Base-by-base conservation (phyloP, 495 filamentous ascomycete species). In the Penicillium soppii region DNA sequence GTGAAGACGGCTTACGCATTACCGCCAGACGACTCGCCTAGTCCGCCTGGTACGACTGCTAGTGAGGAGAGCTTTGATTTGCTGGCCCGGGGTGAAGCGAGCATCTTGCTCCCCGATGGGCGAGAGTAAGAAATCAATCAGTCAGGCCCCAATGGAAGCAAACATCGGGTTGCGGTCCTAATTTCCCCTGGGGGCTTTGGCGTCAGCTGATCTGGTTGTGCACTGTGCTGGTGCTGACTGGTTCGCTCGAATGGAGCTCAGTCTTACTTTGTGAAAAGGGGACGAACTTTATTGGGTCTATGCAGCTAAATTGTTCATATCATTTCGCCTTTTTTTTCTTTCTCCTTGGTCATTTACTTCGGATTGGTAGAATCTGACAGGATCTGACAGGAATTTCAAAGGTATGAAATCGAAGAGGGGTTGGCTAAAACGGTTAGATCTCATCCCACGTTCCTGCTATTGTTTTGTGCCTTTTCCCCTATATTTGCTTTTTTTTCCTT, bases 61-160 rank as follows among this genome's bases (percentile, higher is more conserved):
- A 85, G 82, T 60, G 83, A 81, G 47, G 82, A 85, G 53, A 86
- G 82, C 66, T 87, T 84, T 65, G 82, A 85, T 64, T 60, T 84
- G 44, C 63, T 76, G 43, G 68, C 71, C 7, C 58, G 60, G 44
- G 69, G 73, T n/a, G 74, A 78, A 58, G 74, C 74, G 22, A 78
- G 74, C 47, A 67, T 75, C 39, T 16, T 73, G 23, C 64, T 76
- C 53, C 64, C 67, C 49, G 53, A 58, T 46, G 58, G 51, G 42
- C 54, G 49, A 27, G 27, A 20, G 30, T 42, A 7, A 49, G 36
- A 30, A 48, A 49, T 33, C n/a, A n/a, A n/a, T n/a, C n/a, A n/a
- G n/a, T n/a, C 27, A 49, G 37, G 36, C 45, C 29, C 35, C 45
- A 16, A 22, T 43, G 43, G 15, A 49, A 25, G 37, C 47, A 49